Percentiles rank a stretch among this genome's conserved stretches.
phyloP scores from a whole-genome alignment of 2,329 filamentous ascomycete species.

The Podosphaera fusca region DNA sequence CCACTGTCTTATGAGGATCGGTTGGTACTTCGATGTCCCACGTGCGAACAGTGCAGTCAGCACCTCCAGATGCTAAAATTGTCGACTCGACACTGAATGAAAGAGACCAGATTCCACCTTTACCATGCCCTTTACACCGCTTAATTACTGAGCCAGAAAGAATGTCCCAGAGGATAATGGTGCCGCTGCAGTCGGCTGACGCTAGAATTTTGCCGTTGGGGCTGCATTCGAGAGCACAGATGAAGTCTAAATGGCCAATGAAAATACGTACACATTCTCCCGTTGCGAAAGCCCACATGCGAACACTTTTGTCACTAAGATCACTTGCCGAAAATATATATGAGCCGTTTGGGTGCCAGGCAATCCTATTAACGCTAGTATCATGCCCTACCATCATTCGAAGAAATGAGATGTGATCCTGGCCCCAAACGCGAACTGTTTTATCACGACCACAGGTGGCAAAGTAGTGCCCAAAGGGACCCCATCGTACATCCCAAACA shows the following conservation, averaged over 20 bases:
- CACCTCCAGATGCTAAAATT: slow-evolving; percentile 70
- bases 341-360: slow-evolving; percentile 83
- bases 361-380: slow-evolving; percentile 70
- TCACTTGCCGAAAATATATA: slow-evolving; percentile 87
- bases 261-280: slow-evolving; percentile 79
- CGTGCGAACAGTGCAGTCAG: slow-evolving; percentile 76
- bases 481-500: slow-evolving; percentile 72
- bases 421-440: slow-evolving; percentile 74
- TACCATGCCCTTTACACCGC: slow-evolving; percentile 78
- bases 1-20: slow-evolving; percentile 34
- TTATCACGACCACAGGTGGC: slow-evolving; percentile 71
- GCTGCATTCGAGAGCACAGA: slow-evolving; percentile 65
- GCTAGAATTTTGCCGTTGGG: slow-evolving; percentile 81
- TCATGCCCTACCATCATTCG: slow-evolving; percentile 84
- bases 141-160: slow-evolving; percentile 71
- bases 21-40: slow-evolving; percentile 42
- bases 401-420: slow-evolving; percentile 74
- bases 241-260: slow-evolving; percentile 70
- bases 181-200: slow-evolving; percentile 68
- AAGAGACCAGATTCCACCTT: slow-evolving; percentile 80
- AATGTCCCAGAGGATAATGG: slow-evolving; percentile 87
- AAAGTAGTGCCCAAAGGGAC: slow-evolving; percentile 90
- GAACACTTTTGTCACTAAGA: slow-evolving; percentile 65
- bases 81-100: slow-evolving; percentile 86
- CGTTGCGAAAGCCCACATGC: slow-evolving; percentile 89